phyloP scores from a whole-genome alignment of 2,329 filamentous ascomycete species.

The Stagonosporopsis cucurbitacearum region DNA sequence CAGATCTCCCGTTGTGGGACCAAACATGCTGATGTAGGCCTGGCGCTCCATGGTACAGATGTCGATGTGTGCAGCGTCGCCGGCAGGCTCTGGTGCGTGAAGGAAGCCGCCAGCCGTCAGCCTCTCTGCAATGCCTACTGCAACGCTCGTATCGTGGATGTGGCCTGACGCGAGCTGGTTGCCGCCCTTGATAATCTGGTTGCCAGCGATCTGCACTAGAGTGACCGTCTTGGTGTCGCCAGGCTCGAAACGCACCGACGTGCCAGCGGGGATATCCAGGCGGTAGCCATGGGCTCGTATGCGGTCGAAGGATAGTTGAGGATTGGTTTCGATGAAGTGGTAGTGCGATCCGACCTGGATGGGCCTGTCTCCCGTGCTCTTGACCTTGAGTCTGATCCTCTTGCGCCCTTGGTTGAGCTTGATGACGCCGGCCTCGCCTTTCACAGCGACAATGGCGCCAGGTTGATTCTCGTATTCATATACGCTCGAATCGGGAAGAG shows the following conservation, averaged over 20 bases:
- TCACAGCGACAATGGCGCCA: constrained; percentile 77
- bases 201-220: constrained; percentile 85
- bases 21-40: constrained; percentile 88
- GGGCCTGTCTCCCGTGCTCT: constrained; percentile 85
- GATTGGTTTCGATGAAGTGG: constrained; percentile 95
- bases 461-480: constrained; percentile 75
- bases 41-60: constrained; percentile 75
- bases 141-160: constrained; percentile 68
- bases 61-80: constrained; percentile 63
- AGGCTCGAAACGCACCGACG: constrained; percentile 91
- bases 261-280: constrained; percentile 88
- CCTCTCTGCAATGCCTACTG: constrained; percentile 69
- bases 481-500: constrained; percentile 66
- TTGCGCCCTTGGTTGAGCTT: constrained; percentile 75
- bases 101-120: constrained; percentile 78
- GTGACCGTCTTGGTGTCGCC: constrained; percentile 90
- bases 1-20: constrained; percentile 86
- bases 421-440: constrained; percentile 68
- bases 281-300: constrained; percentile 81
- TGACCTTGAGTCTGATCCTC: constrained; percentile 77
- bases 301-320: constrained; percentile 86
- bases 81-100: constrained; percentile 71
- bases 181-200: constrained; percentile 80
- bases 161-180: constrained; percentile 78
- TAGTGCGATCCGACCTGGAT: constrained; percentile 94